These are phyloP conservation scores for Avicennia marina DNA, from an alignment of 257 asterid species.

Conservation along the genomic window DNA sequence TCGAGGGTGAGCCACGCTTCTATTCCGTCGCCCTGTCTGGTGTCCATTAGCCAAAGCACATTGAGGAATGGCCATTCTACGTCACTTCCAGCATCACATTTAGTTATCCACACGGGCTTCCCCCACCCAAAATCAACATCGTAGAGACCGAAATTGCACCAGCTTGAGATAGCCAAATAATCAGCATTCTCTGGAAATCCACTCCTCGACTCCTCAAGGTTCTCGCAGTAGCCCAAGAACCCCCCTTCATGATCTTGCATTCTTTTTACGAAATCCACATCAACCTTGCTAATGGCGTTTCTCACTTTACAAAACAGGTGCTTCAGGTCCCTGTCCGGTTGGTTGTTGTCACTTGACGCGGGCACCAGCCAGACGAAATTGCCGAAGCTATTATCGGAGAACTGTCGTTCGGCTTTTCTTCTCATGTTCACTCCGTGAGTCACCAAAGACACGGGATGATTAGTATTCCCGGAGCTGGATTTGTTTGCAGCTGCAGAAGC, in stretches of 20 bases:
- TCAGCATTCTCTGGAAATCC: slow-evolving; percentile 23
- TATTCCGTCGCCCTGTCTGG: slow-evolving; percentile 29
- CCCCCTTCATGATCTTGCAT: slow-evolving; percentile 35
- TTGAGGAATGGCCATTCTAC: slow-evolving; percentile 34
- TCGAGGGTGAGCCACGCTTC: slow-evolving; percentile 45
- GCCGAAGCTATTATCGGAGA: slow-evolving; percentile 33
- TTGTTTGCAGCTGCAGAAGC: slow-evolving; percentile 11
- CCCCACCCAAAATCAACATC: slow-evolving; percentile 41
- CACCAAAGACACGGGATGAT: slow-evolving; percentile 8
- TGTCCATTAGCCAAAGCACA: slow-evolving; percentile 39
- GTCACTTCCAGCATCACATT: slow-evolving; percentile 33
- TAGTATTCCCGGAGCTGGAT: neutral
- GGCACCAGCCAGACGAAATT: slow-evolving; percentile 38
- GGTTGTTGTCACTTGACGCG: slow-evolving; percentile 14
- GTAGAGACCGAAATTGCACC: slow-evolving; percentile 48
- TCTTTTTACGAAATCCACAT: slow-evolving; percentile 24
- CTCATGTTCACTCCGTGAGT: slow-evolving; percentile 44
- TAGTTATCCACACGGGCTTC: slow-evolving; percentile 29
- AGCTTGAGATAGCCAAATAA: slow-evolving; percentile 35
- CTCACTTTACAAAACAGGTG: slow-evolving; percentile 24
- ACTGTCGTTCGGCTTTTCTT: slow-evolving; percentile 25
- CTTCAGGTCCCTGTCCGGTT: slow-evolving; percentile 10
- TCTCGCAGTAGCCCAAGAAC: slow-evolving; percentile 29
- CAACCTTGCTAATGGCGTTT: slow-evolving; percentile 21
- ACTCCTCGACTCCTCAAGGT: slow-evolving; percentile 25